phyloP scores from a whole-genome alignment of 352 stramenopile genomes.

The Pythium aquatile region DNA sequence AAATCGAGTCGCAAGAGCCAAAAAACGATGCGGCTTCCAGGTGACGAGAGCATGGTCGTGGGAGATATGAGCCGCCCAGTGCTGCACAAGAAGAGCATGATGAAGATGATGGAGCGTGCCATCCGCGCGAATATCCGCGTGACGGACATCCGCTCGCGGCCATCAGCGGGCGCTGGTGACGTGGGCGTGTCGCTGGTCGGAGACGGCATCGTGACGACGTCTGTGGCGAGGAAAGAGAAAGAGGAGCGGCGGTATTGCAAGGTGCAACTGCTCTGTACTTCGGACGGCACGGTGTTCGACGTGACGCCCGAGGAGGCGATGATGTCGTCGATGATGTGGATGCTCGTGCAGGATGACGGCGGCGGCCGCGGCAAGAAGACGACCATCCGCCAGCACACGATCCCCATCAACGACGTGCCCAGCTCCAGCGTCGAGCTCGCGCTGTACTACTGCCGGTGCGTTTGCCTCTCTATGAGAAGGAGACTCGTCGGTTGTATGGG shows the following conservation, averaged over 20 bases:
- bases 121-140: not conserved
- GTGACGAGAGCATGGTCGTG: not conserved
- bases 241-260: slow-evolving; percentile 37
- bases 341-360: slow-evolving; percentile 63
- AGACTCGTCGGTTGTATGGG: not conserved
- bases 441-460: slow-evolving; percentile 70
- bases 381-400: slow-evolving; percentile 60
- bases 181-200: not conserved
- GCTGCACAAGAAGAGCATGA: slow-evolving; percentile 9
- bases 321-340: slow-evolving; percentile 86
- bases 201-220: not conserved
- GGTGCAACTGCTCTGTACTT: slow-evolving; percentile 68
- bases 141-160: not conserved
- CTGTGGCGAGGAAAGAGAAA: slow-evolving; percentile 5
- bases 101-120: slow-evolving; percentile 16
- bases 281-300: slow-evolving; percentile 61
- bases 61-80: slow-evolving; percentile 3
- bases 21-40: slow-evolving; percentile 1
- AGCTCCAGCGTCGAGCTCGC: slow-evolving; percentile 69
- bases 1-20: slow-evolving; percentile 4
- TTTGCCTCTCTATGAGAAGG: not conserved
- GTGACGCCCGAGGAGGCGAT: slow-evolving; percentile 83
- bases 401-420: slow-evolving; percentile 74
- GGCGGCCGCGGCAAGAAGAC: slow-evolving; percentile 49
- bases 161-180: not conserved